These are phyloP conservation scores for Ballota nigra DNA, from an alignment of 257 asterid species.

Conservation along the genomic window DNA sequence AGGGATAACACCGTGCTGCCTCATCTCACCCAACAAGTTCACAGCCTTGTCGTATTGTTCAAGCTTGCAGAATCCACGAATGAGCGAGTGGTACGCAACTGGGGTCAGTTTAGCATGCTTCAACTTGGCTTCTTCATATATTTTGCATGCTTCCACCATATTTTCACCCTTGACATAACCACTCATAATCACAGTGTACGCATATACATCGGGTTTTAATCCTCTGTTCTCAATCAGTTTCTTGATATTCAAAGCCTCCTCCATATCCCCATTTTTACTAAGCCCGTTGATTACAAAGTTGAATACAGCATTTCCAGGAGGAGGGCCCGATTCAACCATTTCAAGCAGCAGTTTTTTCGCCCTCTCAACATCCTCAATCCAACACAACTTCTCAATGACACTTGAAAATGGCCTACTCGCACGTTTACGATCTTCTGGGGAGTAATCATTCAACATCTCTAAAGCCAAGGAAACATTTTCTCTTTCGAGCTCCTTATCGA, in stretches of 20 bases:
- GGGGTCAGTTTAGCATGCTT: constrained; percentile 62
- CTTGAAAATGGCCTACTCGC: constrained; percentile 61
- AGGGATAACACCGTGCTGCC: constrained; percentile 58
- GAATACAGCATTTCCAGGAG: constrained; percentile 73
- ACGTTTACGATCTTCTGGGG: constrained; percentile 42
- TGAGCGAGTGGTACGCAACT: constrained; percentile 58
- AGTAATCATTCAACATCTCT: constrained; percentile 52
- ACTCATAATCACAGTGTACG: constrained; percentile 70
- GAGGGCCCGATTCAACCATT: constrained; percentile 77
- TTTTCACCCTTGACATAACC: constrained; percentile 58
- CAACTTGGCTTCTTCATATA: constrained; percentile 68
- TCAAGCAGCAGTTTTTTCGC: constrained; percentile 59
- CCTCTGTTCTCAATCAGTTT: constrained; percentile 71
- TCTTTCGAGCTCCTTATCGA: constrained; percentile 35
- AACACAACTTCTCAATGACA: constrained; percentile 61
- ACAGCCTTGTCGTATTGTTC: constrained; percentile 79
- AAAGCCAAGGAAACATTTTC: constrained; percentile 60
- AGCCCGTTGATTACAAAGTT: constrained; percentile 66
- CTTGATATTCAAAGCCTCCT: constrained; percentile 50
- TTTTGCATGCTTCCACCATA: constrained; percentile 71
- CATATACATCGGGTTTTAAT: constrained; percentile 77
- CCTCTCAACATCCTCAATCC: constrained; percentile 60
- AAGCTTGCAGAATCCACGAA: constrained; percentile 78
- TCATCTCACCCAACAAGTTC: constrained; percentile 64
- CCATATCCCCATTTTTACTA: constrained; percentile 56